Evolutionary conservation across 1,139 yeast genomes (phyloP).

Genomic region (Lodderomyces parapsilosis): DNA sequence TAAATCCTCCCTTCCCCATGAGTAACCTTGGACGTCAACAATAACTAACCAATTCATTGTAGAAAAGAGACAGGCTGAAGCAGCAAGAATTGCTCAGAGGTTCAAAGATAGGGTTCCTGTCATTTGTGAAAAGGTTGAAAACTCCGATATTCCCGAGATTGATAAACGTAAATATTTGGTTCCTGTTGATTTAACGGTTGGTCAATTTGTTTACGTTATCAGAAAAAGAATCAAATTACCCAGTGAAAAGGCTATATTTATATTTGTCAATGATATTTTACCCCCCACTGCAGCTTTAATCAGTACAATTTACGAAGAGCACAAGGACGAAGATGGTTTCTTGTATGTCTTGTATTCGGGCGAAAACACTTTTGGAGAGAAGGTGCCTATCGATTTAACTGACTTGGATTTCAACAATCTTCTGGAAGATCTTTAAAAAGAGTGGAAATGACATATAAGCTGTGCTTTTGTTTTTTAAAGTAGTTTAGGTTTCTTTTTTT

Average conservation of each 20-base stretch:
- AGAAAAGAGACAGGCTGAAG: slow-evolving; percentile 96
- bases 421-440: slow-evolving; percentile 6
- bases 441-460: neutral
- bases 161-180: slow-evolving; percentile 96
- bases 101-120: slow-evolving; percentile 93
- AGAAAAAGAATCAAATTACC: slow-evolving; percentile 95
- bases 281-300: slow-evolving; percentile 98
- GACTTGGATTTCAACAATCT: slow-evolving; percentile 14
- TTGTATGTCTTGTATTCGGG: slow-evolving; percentile 90
- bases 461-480: neutral
- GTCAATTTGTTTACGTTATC: slow-evolving; percentile 95
- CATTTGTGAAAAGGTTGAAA: slow-evolving; percentile 96
- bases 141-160: slow-evolving; percentile 92
- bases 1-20: neutral
- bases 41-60: slow-evolving; percentile 25
- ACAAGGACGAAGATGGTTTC: slow-evolving; percentile 96
- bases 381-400: slow-evolving; percentile 25
- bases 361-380: slow-evolving; percentile 74
- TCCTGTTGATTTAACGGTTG: slow-evolving; percentile 94
- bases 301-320: slow-evolving; percentile 93
- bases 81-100: slow-evolving; percentile 85
- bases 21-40: too few species aligned
- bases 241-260: slow-evolving; percentile 96
- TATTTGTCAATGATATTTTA: slow-evolving; percentile 91
- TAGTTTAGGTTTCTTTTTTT: neutral